Evolutionary conservation across 345 rosid species (phyloP), one percentile per base, ranked within the genome.

Genomic region (Citrus sinensis): DNA sequence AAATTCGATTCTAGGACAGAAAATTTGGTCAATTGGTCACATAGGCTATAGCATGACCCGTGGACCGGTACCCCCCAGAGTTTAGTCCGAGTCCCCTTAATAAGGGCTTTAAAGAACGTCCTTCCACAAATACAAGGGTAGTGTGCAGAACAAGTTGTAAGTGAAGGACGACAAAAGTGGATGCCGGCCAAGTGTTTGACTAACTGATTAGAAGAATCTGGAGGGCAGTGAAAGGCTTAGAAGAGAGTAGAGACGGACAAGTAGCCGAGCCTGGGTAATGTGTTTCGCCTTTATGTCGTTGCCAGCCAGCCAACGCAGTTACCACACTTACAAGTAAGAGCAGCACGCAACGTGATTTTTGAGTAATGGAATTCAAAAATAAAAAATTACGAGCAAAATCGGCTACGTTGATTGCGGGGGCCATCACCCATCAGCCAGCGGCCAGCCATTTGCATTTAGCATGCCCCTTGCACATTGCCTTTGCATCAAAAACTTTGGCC

Each of bases 341-440:
- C 34, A 34, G 64, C 64, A 34, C 29, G 40, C 62, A 35, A 75
- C 10, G 22, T 39, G 35, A 66, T 65, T 65, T 34, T 20, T 32
- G 42, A 56, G 22, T 56, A 2, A 6, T n/a, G 32, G 27, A 0
- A 6, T 10, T 25, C 14, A 4, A 64, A 22, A 19, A n/a, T 5
- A 19, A 11, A 75, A 65, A 54, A 51, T 51, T 40, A 56, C 37
- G 76, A 79, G 25, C 34, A 49, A 67, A 81, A 75, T 81, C 76
- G 80, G 73, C 76, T 72, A 87, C 90, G 90, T 22, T 65, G 83
- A 85, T 83, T 83, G 83, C 88, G 88, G 83, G 82, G 82, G 77
- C 67, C 64, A 55, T 22, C 24, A 11, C 34, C 35, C 35, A 61
- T 9, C 66, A 25, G 32, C 30, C 14, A 3, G 13, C 16, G 11